Evolutionary conservation across 78 protist species (phyloP).

Genomic region (Dictyostelium firmibasis): DNA sequence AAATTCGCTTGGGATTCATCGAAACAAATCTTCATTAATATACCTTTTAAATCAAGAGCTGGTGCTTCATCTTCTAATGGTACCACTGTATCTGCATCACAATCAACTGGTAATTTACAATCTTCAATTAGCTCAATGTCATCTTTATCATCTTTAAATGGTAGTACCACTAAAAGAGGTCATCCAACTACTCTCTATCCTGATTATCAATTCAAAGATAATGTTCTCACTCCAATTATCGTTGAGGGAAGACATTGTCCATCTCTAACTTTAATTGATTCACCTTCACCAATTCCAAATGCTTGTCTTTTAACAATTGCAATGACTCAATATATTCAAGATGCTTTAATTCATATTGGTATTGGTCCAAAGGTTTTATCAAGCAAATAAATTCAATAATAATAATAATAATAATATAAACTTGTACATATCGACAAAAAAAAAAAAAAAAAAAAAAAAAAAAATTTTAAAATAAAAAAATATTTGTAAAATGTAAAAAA

Average conservation of each 20-base stretch:
- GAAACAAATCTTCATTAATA: slow-evolving; percentile 2
- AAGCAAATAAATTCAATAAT: not conserved
- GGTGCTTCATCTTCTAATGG: not conserved
- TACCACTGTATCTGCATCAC: not conserved
- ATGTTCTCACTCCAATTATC: not conserved
- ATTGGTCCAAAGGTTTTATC: not conserved
- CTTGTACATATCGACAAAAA: not conserved
- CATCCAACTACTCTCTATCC: slow-evolving; percentile 60
- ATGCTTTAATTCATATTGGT: slow-evolving; percentile 20
- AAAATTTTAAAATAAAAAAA: not conserved
- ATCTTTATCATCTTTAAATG: too few relatives aligned
- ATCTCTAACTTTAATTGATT: not conserved
- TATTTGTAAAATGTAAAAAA: not conserved
- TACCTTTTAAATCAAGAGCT: not conserved
- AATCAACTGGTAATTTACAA: not conserved
- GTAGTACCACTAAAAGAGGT: not conserved
- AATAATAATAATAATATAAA: not conserved
- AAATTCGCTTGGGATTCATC: slow-evolving; percentile 24
- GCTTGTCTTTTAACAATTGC: slow-evolving; percentile 33
- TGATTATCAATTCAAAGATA: slow-evolving; percentile 42
- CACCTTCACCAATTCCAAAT: slow-evolving; percentile 1
- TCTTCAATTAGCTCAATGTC: not conserved
- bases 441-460: not conserved
- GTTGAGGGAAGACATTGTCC: slow-evolving; percentile 8
- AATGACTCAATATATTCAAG: slow-evolving; percentile 29